Conservation (phyloP, 1,284 basidiomycete genomes). For the Sporisorium sorghi region DNA sequence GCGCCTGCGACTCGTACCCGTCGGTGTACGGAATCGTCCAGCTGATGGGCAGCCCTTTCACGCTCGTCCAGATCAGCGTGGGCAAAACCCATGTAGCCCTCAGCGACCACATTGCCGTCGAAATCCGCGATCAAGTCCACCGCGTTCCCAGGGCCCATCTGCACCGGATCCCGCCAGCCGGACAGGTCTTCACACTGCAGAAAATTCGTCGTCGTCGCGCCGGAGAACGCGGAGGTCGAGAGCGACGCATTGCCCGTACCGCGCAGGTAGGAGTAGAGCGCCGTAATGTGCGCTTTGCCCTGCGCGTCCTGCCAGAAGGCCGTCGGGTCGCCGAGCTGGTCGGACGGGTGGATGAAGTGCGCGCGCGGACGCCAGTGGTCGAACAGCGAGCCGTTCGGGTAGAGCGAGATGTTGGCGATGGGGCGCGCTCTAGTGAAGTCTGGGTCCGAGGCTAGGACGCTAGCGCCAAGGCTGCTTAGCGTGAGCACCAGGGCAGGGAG, state of each 20-base stretch:
- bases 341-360: slow-evolving; percentile 45
- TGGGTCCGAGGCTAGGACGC: slow-evolving; percentile 3
- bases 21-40: slow-evolving; percentile 45
- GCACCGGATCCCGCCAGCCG: slow-evolving; percentile 23
- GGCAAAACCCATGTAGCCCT: slow-evolving; percentile 39
- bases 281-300: slow-evolving; percentile 27
- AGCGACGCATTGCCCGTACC: slow-evolving; percentile 22
- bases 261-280: slow-evolving; percentile 31
- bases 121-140: slow-evolving; percentile 41
- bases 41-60: slow-evolving; percentile 34
- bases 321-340: slow-evolving; percentile 43
- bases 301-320: slow-evolving; percentile 31
- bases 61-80: slow-evolving; percentile 37
- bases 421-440: slow-evolving; percentile 37
- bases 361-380: slow-evolving; percentile 41
- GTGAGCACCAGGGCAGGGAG: slow-evolving; percentile 1
- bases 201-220: slow-evolving; percentile 30
- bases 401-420: slow-evolving; percentile 28
- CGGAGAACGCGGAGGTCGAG: slow-evolving; percentile 26
- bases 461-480: slow-evolving; percentile 4
- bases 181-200: slow-evolving; percentile 27
- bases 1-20: slow-evolving; percentile 35
- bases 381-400: slow-evolving; percentile 36
- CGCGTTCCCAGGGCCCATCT: slow-evolving; percentile 37
- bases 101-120: slow-evolving; percentile 32